Conservation (phyloP, 1,284 basidiomycete genomes). For the Schizophyllum commune region DNA sequence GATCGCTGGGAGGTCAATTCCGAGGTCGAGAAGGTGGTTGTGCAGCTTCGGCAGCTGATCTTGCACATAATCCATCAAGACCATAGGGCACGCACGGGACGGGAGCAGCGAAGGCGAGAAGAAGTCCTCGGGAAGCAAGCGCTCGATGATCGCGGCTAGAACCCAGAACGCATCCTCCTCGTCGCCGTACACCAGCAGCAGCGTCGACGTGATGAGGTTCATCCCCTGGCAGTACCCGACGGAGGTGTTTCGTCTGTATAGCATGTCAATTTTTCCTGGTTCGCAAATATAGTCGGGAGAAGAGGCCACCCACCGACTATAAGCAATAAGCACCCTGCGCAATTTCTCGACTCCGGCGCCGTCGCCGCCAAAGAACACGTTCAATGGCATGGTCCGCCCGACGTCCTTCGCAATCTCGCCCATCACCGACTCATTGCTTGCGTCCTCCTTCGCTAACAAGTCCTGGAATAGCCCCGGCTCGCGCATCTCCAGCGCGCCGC, state of each 20-base stretch:
- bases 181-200: conserved; percentile 87
- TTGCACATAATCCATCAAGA: conserved; percentile 82
- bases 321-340: conserved; percentile 82
- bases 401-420: conserved; percentile 96
- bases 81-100: conserved; percentile 89
- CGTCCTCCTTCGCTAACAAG: conserved; percentile 57
- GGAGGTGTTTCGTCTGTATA: conserved; percentile 64
- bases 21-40: conserved; percentile 69
- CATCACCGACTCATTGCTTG: conserved; percentile 41
- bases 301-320: conserved; percentile 64
- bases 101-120: conserved; percentile 80
- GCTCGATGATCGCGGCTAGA: conserved; percentile 83
- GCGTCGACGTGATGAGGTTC: conserved; percentile 92
- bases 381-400: conserved; percentile 88
- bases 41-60: conserved; percentile 73
- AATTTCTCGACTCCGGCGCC: conserved; percentile 92
- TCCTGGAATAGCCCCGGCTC: conserved; percentile 92
- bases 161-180: conserved; percentile 99
- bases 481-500: conserved; percentile 83
- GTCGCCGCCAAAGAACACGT: conserved; percentile 94
- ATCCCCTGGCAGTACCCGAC: conserved; percentile 92
- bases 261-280: conserved; percentile 5
- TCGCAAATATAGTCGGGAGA: conserved; percentile 3
- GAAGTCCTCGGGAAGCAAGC: conserved; percentile 76
- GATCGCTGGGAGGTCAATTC: conserved; percentile 88